Base-by-base conservation (phyloP, 257 asterid genomes). In the Knoxia roxburghii region DNA sequence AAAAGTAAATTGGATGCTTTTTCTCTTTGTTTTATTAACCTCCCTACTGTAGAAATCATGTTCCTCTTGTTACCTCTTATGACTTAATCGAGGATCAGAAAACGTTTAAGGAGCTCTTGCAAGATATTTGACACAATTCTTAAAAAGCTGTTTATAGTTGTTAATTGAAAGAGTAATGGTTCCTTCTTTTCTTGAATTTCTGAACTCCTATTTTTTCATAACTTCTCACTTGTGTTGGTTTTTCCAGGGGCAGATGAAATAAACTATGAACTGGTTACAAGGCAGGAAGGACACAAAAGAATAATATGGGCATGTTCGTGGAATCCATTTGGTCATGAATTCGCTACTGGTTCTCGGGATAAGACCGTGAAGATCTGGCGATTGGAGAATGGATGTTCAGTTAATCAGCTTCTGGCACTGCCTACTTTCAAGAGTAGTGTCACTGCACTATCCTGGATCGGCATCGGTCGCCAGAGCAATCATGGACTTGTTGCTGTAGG, bases 271-370 rank as follows among this genome's bases (percentile, higher is more conserved):
- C 87, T 90, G 1, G 73, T 85, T n/a, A 52, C 73, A 21, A 85
- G 75, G 81, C 96, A 87, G 69, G 97, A 90, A 68, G 99, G 93
- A 68, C 97, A 94, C 59, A 90, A 88, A 82, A 74, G 96, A 82
- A 94, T 94, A 59, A 87, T 94, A 76, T 90, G 99, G 99, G 84
- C 96, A 1, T 86, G 99, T 79, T 85, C 95, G 21, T 90, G 99
- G 99, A 90, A 86, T 79, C 96, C 96, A 0, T 85, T 77, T 46
- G 80, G 88, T 30, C 90, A 88, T 48, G 90, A 87, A 79, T 94
- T 94, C 63, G 95, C 97, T 60, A 94, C 97, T 0, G 96, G 96
- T 10, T 94, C 97, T 6, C 83, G 99, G 79, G 99, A 94, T 66
- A 94, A 88, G 73, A 86, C 92, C 6, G 89, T 94, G n/a, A 90